These are phyloP conservation scores for Symbiodinium pilosum DNA, from an alignment of 73 alveolate genomes.

Conservation along the genomic window DNA sequence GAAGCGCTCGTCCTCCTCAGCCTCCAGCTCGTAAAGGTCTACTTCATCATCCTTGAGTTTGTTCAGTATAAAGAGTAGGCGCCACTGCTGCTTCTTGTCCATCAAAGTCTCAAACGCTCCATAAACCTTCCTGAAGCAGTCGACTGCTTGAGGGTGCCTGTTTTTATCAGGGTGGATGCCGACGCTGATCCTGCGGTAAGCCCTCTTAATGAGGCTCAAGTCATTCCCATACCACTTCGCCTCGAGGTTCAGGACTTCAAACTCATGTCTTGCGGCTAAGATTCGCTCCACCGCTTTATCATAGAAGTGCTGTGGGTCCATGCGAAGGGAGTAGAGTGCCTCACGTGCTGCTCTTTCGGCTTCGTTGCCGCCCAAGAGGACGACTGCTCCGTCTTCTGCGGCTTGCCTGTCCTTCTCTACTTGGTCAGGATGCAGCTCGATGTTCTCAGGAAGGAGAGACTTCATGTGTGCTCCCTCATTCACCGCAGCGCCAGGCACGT, in stretches of 20 bases:
- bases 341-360: slow-evolving; percentile 24
- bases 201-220: not conserved
- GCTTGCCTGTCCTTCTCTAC: slow-evolving; percentile 22
- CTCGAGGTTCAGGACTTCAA: slow-evolving; percentile 17
- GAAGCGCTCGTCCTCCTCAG: slow-evolving; percentile 33
- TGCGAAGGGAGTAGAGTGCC: slow-evolving; percentile 8
- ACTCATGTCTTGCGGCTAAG: slow-evolving; percentile 15
- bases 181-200: slow-evolving; percentile 19
- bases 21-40: slow-evolving; percentile 13
- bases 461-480: slow-evolving; percentile 3
- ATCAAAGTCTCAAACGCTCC: slow-evolving; percentile 15
- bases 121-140: slow-evolving; percentile 28
- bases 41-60: not conserved
- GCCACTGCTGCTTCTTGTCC: slow-evolving; percentile 46
- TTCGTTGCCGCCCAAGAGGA: not conserved
- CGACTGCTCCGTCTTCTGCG: slow-evolving; percentile 24
- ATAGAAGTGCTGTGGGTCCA: slow-evolving; percentile 17
- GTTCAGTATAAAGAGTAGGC: slow-evolving; percentile 1
- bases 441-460: not conserved
- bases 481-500: not conserved
- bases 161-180: slow-evolving; percentile 33
- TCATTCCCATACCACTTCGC: slow-evolving; percentile 22
- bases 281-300: slow-evolving; percentile 31
- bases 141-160: slow-evolving; percentile 15
- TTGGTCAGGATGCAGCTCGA: slow-evolving; percentile 21